Base-by-base conservation (phyloP, 1,139 yeast genomes). In the Scheffersomyces illinoinensis region DNA sequence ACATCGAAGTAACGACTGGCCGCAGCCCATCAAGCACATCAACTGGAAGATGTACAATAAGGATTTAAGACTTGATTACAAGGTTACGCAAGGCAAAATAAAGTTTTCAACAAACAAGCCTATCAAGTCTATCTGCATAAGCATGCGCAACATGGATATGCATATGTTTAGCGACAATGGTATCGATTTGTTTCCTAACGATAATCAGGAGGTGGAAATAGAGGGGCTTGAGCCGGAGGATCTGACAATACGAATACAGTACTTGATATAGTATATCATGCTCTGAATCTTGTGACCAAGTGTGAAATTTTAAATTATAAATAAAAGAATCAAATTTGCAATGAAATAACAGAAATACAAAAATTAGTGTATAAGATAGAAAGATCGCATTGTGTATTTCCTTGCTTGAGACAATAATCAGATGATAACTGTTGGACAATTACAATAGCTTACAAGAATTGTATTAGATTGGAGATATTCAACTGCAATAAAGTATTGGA, bases 21-120 rank as follows among this genome's bases (percentile, higher is more conserved):
- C 87, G 2, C 85, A 83, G 65, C 87, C 87, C 14, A 69, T 84
- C 61, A 83, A 83, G 64, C 74, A 78, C 61, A 66, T 79, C 50
- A 67, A 70, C 50, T 73, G 57, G 19, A 26, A 55, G 14, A 24
- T 12, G 21, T 24, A 20, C n/a, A 21, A 48, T 18, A 8, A 48
- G 24, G 54, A 23, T 18, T 18, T 56, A 43, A 33, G 48, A 18
- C 51, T 57, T 8, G 21, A 47, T 6, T 46, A 26, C 20, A 39
- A 26, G 23, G 53, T 57, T n/a, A 43, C 18, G 7, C 43, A 24
- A 2, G 57, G 50, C 4, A 48, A 48, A 17, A 50, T 54, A 12
- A 54, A 54, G 8, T 62, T 56, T 54, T 66, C 75, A 20, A 49
- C 80, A 3, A 68, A 75, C 58, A 71, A 68, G 54, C 85, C 85